Percentiles rank a stretch among this genome's conserved stretches.
Conservation (phyloP, 2,329 filamentous ascomycete genomes). For the Lasiodiplodia citricola region DNA sequence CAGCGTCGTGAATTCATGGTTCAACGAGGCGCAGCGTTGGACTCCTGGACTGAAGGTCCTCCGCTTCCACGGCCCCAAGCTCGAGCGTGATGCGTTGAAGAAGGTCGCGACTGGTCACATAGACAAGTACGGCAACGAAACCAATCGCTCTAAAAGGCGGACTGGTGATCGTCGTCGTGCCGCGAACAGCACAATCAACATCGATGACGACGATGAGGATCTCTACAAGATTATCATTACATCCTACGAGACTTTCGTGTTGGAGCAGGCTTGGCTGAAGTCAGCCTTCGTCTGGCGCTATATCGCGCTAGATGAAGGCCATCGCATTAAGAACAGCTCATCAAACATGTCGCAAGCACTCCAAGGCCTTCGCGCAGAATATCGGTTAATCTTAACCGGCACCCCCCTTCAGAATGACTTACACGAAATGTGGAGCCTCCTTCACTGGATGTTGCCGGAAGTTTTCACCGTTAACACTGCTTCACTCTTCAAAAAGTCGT, state of each 20-base stretch:
- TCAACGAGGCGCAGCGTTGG: constrained; percentile 97
- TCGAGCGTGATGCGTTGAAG: constrained; percentile 76
- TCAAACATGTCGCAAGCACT: constrained; percentile 51
- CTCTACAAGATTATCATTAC: constrained; percentile 73
- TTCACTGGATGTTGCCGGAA: constrained; percentile 65
- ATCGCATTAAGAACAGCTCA: constrained; percentile 91
- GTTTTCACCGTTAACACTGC: constrained; percentile 60
- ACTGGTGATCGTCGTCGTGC: constrained; percentile 84
- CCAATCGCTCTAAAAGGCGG: constrained; percentile 80
- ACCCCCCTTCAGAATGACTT: constrained; percentile 67
- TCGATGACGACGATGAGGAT: constrained; percentile 32
- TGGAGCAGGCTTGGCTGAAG: constrained; percentile 88
- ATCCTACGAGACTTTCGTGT: constrained; percentile 99
- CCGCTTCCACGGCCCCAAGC: constrained; percentile 93
- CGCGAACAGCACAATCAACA: constrained; percentile 30
- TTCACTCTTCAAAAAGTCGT: constrained; percentile 60
- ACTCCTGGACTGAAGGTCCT: constrained; percentile 83
- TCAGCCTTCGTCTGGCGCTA: constrained; percentile 98
- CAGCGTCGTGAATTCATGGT: constrained; percentile 98
- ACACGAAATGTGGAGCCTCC: constrained; percentile 61
- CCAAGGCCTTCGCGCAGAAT: constrained; percentile 53
- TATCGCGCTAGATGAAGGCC: constrained; percentile 98
- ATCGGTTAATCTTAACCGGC: constrained; percentile 57
- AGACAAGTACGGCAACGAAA: constrained; percentile 54
- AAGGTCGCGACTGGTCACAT: constrained; percentile 52